Base-by-base conservation (phyloP, 805 yeast genomes). In the Starmerella sp. region DNA sequence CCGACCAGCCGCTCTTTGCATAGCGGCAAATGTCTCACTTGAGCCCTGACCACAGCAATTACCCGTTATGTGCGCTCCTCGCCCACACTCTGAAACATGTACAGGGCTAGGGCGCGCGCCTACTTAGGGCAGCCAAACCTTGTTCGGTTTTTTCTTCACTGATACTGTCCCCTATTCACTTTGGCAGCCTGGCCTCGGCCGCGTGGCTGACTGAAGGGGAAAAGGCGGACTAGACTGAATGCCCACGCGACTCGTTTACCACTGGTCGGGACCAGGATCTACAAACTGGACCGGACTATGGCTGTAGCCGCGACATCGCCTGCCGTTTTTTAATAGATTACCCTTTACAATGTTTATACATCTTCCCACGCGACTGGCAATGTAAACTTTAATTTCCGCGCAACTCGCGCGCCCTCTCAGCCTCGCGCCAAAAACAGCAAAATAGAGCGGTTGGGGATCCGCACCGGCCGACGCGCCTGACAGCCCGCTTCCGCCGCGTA, bases 141-240 rank as follows among this genome's bases (percentile, higher is more conserved):
- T 30, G 54, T 48, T 56, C 54, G 13, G 17, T 51, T 48, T 22
- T 54, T 56, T 62, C 64, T 55, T 62, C 64, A 60, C 65, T 65
- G 68, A 64, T 66, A 64, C 68, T 37, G 69, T 60, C 70, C 62
- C 59, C 66, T 61, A 67, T 67, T 67, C 70, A 67, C 69, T 67
- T 67, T 60, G 62, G 64, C 63, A 63, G 34, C 59, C 54, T 6
- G 32, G n/a, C 30, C 17, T 28, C 17, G 36, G 51, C 35, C 17
- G 34, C 31, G 30, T 66, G 61, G 62, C 39, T 62, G 64, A 58
- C 48, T 60, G 66, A 68, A 67, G 69, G 70, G 70, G 70, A 67
- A 67, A 66, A 61, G 66, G 54, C 39, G 60, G 69, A 53, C 69
- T 39, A 67, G 70, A 67, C 28, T 37, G 36, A 64, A 32, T 14